Base-by-base conservation (phyloP, 2,329 filamentous ascomycete genomes). In the Volutella citrinella region DNA sequence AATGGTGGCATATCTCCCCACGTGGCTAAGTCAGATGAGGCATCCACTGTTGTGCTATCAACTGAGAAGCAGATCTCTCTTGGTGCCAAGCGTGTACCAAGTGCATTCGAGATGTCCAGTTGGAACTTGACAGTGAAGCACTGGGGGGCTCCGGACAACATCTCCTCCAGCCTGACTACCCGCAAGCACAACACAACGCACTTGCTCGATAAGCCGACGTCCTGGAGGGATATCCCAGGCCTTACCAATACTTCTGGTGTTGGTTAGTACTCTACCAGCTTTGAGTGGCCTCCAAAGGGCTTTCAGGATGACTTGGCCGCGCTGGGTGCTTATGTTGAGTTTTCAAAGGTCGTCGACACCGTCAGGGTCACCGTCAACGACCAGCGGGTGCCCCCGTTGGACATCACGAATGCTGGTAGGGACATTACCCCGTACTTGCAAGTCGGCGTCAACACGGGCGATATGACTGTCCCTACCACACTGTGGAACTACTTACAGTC, bases 401-500 rank as follows among this genome's bases (percentile, higher is more conserved):
- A 39, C 14, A 25, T 39, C 10, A 20, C n/a, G 1, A 25, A 35
- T 18, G 19, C 36, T 2, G 19, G 27, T 4, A 16, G 13, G 3
- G 36, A 39, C 14, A 28, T 39, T 4, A 24, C 23, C 2, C 10
- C 25, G 10, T 35, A 39, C 21, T 14, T 39, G 11, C 19, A 21
- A 8, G 12, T 17, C 4, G 32, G 32, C 6, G 7, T 24, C 6
- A 39, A 39, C 12, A 29, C n/a, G 13, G 14, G 34, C 4, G 7
- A 12, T 2, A 15, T 35, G 3, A 13, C 19, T 7, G 32, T 35
- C 4, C 36, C 36, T 1, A 39, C 36, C 5, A 30, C 29, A 4
- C 20, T 39, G 28, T 39, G 32, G 36, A 39, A 39, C 13, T 35
- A 35, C 24, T 6, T 39, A 10, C 25, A 29, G 19, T 15, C 23